Conservation (phyloP, 108 stramenopile genomes). For the Ochromonas danica region DNA sequence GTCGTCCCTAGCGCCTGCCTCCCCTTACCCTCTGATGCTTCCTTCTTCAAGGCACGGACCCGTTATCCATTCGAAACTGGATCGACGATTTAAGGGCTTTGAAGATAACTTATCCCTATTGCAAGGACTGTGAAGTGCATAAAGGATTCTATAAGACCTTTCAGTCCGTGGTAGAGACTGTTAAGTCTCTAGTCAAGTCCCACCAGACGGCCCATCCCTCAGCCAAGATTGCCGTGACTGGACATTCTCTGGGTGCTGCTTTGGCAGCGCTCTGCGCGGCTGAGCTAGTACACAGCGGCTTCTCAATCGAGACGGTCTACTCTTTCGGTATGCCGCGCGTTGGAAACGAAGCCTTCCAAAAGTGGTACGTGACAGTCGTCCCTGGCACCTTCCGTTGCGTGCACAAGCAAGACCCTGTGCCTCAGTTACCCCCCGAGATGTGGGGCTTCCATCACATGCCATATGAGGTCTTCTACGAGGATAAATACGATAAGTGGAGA, state of each 20-base stretch:
- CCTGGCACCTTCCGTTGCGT: not conserved
- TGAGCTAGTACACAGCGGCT: constrained; percentile 4
- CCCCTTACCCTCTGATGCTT: too few species aligned
- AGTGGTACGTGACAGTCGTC: constrained; percentile 1
- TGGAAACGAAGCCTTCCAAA: constrained; percentile 33
- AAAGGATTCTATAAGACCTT: constrained; percentile 34
- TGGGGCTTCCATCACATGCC: constrained; percentile 22
- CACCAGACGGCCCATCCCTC: not conserved
- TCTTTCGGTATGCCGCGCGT: constrained; percentile 42
- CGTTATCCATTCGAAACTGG: constrained; percentile 34
- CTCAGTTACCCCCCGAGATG: constrained; percentile 23
- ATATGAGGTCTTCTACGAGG: constrained; percentile 24
- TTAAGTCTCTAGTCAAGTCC: constrained; percentile 19
- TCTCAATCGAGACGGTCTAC: constrained; percentile 3
- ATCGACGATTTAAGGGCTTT: constrained; percentile 34
- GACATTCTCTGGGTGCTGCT: constrained; percentile 39
- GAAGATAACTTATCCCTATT: not conserved
- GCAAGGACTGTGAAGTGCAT: constrained; percentile 31
- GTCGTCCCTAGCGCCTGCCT: too few species aligned
- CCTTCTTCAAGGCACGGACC: too few species aligned
- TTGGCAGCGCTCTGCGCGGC: constrained; percentile 29
- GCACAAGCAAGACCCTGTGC: constrained; percentile 38
- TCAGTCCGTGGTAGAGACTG: not conserved
- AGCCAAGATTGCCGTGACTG: constrained; percentile 6
- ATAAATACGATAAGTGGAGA: not conserved